These are phyloP conservation scores for Mycena maculata DNA, from an alignment of 768 basidiomycete genomes.

Conservation along the genomic window DNA sequence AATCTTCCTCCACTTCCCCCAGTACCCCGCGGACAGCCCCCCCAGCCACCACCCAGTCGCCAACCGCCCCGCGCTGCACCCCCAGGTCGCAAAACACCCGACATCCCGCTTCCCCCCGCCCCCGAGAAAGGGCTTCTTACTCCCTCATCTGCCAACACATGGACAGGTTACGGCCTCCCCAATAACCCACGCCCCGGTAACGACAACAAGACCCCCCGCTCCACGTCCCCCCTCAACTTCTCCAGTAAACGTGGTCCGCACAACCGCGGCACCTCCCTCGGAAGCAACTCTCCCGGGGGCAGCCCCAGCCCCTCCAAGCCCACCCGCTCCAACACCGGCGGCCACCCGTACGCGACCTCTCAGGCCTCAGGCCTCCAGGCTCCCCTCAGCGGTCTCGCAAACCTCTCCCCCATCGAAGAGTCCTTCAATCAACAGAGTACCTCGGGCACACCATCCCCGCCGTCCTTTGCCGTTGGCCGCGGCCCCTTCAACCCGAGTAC, in stretches of 20 bases:
- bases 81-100: constrained; percentile 60
- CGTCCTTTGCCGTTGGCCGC: constrained; percentile 67
- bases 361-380: constrained; percentile 56
- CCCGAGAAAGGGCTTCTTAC: constrained; percentile 57
- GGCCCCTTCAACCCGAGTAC: constrained; percentile 66
- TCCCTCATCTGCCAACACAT: constrained; percentile 53
- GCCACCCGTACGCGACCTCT: constrained; percentile 72
- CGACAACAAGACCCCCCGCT: constrained; percentile 53
- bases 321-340: constrained; percentile 55
- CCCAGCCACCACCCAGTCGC: constrained; percentile 58
- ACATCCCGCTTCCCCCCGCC: constrained; percentile 57
- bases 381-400: constrained; percentile 45
- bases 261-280: constrained; percentile 66
- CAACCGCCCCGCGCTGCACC: constrained; percentile 50
- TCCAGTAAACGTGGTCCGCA: constrained; percentile 40
- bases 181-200: constrained; percentile 70
- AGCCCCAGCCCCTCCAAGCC: constrained; percentile 55
- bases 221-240: constrained; percentile 56
- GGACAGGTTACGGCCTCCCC: constrained; percentile 65
- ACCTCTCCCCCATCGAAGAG: constrained; percentile 82
- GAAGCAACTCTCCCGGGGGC: constrained; percentile 53
- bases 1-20: constrained; percentile 77
- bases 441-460: constrained; percentile 60
- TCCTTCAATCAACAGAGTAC: constrained; percentile 56
- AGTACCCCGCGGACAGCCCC: constrained; percentile 74